Conservation (phyloP, 441 rosid genomes). For the Gossypium trilobum region DNA sequence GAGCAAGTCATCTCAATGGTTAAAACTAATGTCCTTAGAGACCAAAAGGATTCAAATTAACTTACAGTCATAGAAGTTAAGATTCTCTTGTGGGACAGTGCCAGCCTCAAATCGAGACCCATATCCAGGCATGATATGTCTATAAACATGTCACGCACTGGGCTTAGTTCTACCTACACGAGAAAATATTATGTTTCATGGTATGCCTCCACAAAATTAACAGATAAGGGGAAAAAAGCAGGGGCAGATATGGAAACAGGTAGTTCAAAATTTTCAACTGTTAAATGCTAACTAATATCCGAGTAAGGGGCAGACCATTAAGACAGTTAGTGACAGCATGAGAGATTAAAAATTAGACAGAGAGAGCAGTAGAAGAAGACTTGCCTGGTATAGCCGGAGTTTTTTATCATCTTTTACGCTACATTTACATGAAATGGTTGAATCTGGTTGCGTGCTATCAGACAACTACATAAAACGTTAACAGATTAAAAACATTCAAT, state of each 20-base stretch:
- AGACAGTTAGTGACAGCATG: neutral
- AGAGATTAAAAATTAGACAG: neutral
- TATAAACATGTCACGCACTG: slow-evolving; percentile 30
- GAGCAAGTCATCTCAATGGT: neutral
- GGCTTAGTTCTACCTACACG: slow-evolving; percentile 43
- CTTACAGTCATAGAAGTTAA: slow-evolving; percentile 42
- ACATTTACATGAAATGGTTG: slow-evolving; percentile 47
- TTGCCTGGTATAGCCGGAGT: slow-evolving; percentile 37
- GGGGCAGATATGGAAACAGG: too few species aligned
- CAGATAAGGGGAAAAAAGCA: too few species aligned
- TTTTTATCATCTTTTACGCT: slow-evolving; percentile 26
- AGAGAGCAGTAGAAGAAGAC: slow-evolving; percentile 7
- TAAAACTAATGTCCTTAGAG: neutral
- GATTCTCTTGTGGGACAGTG: slow-evolving; percentile 34
- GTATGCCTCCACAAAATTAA: neutral
- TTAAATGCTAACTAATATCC: neutral
- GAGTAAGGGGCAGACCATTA: neutral
- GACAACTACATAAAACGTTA: slow-evolving; percentile 32
- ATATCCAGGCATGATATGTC: slow-evolving; percentile 54
- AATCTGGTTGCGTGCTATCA: slow-evolving; percentile 35
- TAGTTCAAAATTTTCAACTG: too few species aligned
- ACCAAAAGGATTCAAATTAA: neutral
- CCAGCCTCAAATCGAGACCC: slow-evolving; percentile 54
- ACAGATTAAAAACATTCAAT: neutral
- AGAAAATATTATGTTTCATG: neutral